Conservation (phyloP, 2,329 filamentous ascomycete genomes). For the Rhynchosporium secalis region DNA sequence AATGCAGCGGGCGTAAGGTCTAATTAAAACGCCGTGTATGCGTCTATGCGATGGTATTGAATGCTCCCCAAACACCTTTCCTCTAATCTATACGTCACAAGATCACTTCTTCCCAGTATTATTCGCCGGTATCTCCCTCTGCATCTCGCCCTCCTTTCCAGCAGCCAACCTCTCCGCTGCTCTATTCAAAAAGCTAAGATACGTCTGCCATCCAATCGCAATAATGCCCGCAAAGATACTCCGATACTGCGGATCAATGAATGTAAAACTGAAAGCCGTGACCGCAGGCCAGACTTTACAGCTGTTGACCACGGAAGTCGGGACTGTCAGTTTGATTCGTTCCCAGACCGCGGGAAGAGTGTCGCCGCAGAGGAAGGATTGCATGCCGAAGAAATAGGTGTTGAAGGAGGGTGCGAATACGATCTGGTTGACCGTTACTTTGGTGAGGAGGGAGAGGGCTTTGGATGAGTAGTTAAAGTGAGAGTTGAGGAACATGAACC, state of each 20-base stretch:
- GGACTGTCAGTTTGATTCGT: conserved; percentile 73
- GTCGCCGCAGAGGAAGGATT: conserved; percentile 72
- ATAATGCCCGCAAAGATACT: conserved; percentile 77
- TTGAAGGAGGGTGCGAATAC: conserved; percentile 83
- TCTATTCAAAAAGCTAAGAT: conserved; percentile 78
- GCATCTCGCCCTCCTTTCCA: neutral
- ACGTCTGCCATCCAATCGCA: conserved; percentile 90
- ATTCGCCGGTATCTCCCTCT: neutral
- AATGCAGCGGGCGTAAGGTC: neutral
- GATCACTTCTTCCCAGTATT: neutral
- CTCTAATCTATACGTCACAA: neutral
- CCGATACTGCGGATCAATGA: conserved; percentile 74
- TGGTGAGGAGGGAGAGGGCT: conserved; percentile 67
- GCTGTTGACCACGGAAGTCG: conserved; percentile 73
- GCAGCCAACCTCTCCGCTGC: conserved; percentile 60
- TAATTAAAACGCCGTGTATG: neutral
- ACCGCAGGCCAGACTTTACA: conserved; percentile 88
- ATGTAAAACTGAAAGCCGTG: conserved; percentile 85
- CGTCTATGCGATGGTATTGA: neutral
- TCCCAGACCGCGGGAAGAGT: conserved; percentile 62
- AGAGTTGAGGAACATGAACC: conserved; percentile 76
- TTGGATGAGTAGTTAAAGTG: conserved; percentile 84
- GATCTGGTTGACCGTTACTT: conserved; percentile 78
- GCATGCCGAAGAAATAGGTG: conserved; percentile 78
- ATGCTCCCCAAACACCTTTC: neutral